Evolutionary conservation across 805 yeast species (phyloP).

Genomic region (Spencermartinsiella europaea): DNA sequence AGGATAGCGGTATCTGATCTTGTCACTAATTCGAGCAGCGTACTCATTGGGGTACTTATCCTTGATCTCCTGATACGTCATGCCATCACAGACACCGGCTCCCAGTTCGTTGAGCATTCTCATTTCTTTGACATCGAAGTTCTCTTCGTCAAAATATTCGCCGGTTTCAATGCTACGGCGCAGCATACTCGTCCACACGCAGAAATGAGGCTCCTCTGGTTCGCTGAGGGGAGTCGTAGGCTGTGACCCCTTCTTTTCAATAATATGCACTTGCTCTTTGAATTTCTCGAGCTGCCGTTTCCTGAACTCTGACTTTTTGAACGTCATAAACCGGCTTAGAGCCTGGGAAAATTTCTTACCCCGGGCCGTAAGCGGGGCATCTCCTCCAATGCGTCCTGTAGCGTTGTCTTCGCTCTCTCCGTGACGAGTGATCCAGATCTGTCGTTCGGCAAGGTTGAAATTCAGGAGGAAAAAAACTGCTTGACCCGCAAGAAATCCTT

Average conservation of each 20-base stretch:
- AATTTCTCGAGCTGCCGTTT: constrained; percentile 52
- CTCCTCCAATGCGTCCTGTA: constrained; percentile 86
- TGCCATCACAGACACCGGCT: constrained; percentile 87
- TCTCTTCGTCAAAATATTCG: constrained; percentile 63
- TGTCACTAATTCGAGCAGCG: constrained; percentile 66
- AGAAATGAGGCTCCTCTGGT: constrained; percentile 68
- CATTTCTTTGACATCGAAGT: constrained; percentile 78
- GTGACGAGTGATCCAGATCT: constrained; percentile 92
- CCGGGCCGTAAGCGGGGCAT: constrained; percentile 70
- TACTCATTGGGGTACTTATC: constrained; percentile 70
- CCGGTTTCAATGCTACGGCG: constrained; percentile 75
- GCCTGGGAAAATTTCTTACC: constrained; percentile 74
- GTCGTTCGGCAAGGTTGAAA: constrained; percentile 82
- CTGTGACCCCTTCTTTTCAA: constrained; percentile 30
- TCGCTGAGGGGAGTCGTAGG: constrained; percentile 32
- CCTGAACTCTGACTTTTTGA: constrained; percentile 66
- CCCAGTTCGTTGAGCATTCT: constrained; percentile 91
- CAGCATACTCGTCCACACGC: constrained; percentile 92
- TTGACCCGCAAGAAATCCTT: constrained; percentile 85
- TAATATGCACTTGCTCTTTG: constrained; percentile 40
- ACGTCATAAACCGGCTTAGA: constrained; percentile 65
- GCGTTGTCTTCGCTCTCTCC: constrained; percentile 90
- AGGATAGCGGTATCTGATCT: constrained; percentile 84
- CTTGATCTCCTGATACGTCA: constrained; percentile 87
- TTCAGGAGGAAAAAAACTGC: constrained; percentile 84